Percentiles rank a stretch among this genome's conserved stretches.
Evolutionary conservation across 2,329 filamentous ascomycete genomes (phyloP).

Genomic region (Parascedosporium putredinis): DNA sequence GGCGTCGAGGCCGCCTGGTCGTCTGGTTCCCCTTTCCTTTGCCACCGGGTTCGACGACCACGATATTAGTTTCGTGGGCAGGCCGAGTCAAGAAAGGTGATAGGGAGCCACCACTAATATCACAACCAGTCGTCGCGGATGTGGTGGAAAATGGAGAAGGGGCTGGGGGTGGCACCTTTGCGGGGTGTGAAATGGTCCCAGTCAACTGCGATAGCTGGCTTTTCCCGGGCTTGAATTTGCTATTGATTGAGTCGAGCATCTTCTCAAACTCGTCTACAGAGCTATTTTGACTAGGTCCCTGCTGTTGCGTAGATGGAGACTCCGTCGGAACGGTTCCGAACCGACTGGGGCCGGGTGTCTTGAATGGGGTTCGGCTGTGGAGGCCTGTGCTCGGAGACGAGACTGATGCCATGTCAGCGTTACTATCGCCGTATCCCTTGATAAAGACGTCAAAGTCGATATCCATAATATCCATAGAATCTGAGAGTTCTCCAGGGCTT

Average conservation of each 20-base stretch:
- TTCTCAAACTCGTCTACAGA: background rate
- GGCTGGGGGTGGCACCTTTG: background rate
- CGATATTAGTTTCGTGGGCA: no score
- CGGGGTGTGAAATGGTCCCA: background rate
- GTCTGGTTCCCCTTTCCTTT: no score
- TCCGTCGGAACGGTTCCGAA: background rate
- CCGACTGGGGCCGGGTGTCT: slow-evolving; percentile 1
- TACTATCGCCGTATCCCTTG: background rate
- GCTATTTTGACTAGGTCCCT: background rate
- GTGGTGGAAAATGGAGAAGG: background rate
- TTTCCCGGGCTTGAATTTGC: background rate
- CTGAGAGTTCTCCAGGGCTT: no score
- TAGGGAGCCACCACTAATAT: no score
- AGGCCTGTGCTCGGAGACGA: slow-evolving; percentile 1
- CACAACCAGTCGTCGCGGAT: no score
- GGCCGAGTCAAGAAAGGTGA: no score
- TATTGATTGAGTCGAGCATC: background rate
- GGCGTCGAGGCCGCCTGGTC: no score
- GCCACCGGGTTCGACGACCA: no score
- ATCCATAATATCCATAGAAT: slow-evolving; percentile 4
- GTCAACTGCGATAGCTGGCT: background rate
- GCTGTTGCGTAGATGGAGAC: background rate
- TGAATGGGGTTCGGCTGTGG: slow-evolving; percentile 6
- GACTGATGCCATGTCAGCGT: background rate
- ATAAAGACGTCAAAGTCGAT: slow-evolving; percentile 4